These are phyloP conservation scores for Miamiensis avidus DNA, from an alignment of 169 alveolate species.

Conservation along the genomic window DNA sequence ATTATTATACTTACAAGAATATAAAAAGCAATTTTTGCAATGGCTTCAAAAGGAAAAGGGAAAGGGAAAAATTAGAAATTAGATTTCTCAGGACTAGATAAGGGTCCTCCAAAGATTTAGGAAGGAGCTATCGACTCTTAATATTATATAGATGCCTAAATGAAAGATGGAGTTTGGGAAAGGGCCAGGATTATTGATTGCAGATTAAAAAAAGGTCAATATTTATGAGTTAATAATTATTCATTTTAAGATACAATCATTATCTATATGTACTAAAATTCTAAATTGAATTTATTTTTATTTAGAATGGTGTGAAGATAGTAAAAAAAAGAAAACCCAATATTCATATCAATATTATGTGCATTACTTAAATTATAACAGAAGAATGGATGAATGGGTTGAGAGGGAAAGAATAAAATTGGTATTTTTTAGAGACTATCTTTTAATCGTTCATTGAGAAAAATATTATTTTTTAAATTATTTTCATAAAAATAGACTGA, in stretches of 20 bases:
- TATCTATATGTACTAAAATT: not conserved
- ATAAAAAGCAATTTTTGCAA: too few relatives aligned
- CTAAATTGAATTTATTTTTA: too few relatives aligned
- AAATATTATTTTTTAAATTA: not conserved
- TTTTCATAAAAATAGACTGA: constrained; percentile 41
- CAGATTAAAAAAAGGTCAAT: constrained; percentile 35
- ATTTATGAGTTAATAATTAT: too few relatives aligned
- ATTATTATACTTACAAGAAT: too few relatives aligned
- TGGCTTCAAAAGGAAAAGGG: constrained; percentile 33
- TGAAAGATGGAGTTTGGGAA: constrained; percentile 39
- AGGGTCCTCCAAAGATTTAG: not conserved
- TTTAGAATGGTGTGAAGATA: constrained; percentile 19
- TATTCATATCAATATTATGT: constrained; percentile 62
- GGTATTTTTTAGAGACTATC: not conserved
- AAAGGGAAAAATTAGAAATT: constrained; percentile 19
- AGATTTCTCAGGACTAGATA: constrained; percentile 1
- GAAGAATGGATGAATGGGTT: constrained; percentile 79
- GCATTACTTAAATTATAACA: constrained; percentile 66
- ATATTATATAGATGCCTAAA: constrained; percentile 28
- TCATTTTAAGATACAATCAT: not conserved
- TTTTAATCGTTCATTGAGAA: not conserved
- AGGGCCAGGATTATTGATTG: constrained; percentile 45
- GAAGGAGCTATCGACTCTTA: constrained; percentile 42
- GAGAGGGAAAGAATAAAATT: constrained; percentile 6
- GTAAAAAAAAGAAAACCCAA: constrained; percentile 29